phyloP scores from a whole-genome alignment of 345 rosid species.

The Bruguiera parviflora region DNA sequence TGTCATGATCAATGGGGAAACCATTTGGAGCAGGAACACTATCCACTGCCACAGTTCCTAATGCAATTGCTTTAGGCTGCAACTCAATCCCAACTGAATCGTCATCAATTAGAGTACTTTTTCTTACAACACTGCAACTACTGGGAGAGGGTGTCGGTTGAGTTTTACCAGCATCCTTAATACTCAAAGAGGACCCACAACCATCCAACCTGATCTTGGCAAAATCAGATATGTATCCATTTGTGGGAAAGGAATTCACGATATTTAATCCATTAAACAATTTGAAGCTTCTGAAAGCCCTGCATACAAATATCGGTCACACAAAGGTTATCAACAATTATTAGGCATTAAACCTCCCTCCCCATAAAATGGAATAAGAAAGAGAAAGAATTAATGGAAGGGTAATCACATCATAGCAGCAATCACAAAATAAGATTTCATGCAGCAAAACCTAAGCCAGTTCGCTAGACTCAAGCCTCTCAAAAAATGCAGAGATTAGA shows the following conservation, averaged over 20 bases:
- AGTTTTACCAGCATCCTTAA: slow-evolving; percentile 35
- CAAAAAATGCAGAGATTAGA: not conserved
- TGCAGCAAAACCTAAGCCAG: not conserved
- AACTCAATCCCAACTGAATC: slow-evolving; percentile 26
- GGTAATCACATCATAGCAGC: not conserved
- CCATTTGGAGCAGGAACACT: slow-evolving; percentile 35
- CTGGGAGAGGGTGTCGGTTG: slow-evolving; percentile 50
- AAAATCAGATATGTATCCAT: slow-evolving; percentile 27
- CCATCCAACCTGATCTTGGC: slow-evolving; percentile 22
- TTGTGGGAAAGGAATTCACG: slow-evolving; percentile 23
- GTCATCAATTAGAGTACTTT: slow-evolving; percentile 27
- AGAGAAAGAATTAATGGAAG: not conserved
- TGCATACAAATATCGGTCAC: slow-evolving; percentile 21
- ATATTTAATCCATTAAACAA: slow-evolving; percentile 39
- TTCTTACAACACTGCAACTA: slow-evolving; percentile 26
- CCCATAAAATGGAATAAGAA: not conserved
- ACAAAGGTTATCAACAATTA: not conserved
- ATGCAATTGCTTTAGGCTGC: slow-evolving; percentile 39
- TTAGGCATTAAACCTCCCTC: slow-evolving; percentile 8
- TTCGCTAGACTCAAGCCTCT: not conserved
- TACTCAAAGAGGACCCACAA: slow-evolving; percentile 29
- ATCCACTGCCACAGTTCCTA: slow-evolving; percentile 48
- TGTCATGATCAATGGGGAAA: slow-evolving; percentile 54
- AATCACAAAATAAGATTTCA: not conserved
- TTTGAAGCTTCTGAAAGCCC: slow-evolving; percentile 40